phyloP scores from a whole-genome alignment of 2,329 filamentous ascomycete genomes.

The Sporothrix dimorphospora region DNA sequence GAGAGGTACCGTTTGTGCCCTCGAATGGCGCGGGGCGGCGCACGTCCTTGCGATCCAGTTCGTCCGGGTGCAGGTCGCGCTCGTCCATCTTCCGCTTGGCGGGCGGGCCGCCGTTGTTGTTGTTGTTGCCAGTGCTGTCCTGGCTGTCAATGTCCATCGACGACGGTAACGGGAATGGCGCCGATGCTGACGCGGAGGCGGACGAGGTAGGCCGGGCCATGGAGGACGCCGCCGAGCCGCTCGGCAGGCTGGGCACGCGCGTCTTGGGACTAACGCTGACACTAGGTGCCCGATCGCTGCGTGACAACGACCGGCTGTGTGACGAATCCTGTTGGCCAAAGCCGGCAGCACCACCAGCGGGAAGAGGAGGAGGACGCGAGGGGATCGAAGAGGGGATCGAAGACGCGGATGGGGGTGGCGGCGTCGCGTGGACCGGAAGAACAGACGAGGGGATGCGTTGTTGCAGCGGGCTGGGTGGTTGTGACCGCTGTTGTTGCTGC shows the following conservation, averaged over 20 bases:
- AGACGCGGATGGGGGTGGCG: slow-evolving; percentile 39
- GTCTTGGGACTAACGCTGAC: slow-evolving; percentile 81
- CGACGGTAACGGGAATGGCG: not conserved
- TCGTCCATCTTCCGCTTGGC: slow-evolving; percentile 56
- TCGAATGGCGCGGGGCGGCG: slow-evolving; percentile 54
- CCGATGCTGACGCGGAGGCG: not conserved
- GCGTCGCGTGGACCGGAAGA: slow-evolving; percentile 35
- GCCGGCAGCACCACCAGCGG: slow-evolving; percentile 35
- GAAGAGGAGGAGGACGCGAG: not conserved
- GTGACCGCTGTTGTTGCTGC: slow-evolving; percentile 44
- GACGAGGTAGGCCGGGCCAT: slow-evolving; percentile 26
- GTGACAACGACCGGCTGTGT: slow-evolving; percentile 55
- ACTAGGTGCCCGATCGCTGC: slow-evolving; percentile 68
- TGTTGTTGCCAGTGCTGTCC: slow-evolving; percentile 38
- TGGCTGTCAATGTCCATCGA: slow-evolving; percentile 39
- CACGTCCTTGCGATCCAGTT: slow-evolving; percentile 54
- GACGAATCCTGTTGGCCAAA: slow-evolving; percentile 46
- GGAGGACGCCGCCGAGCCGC: slow-evolving; percentile 1
- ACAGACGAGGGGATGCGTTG: slow-evolving; percentile 45
- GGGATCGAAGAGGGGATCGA: slow-evolving; percentile 19
- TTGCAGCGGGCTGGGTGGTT: slow-evolving; percentile 64
- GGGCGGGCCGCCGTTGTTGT: slow-evolving; percentile 42
- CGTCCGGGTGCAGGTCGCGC: slow-evolving; percentile 52
- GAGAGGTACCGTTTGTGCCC: slow-evolving; percentile 46
- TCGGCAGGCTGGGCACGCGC: slow-evolving; percentile 45